These are phyloP conservation scores for Letharia lupina DNA, from an alignment of 495 filamentous ascomycete genomes.

Conservation along the genomic window DNA sequence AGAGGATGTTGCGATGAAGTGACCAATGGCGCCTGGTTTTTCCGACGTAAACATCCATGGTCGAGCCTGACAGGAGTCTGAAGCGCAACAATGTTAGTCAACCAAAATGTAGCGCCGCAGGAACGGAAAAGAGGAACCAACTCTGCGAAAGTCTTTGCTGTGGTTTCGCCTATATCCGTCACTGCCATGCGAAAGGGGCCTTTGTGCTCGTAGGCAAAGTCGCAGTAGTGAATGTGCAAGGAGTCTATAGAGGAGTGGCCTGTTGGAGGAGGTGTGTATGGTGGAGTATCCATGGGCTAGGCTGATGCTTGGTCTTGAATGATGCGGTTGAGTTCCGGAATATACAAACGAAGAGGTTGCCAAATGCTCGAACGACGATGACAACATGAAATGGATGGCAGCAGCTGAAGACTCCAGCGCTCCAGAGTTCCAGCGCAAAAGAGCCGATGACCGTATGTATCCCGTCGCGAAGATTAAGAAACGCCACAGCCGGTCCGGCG, in stretches of 20 bases:
- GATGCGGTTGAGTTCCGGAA: neutral
- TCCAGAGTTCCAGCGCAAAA: no score
- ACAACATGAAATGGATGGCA: constrained; percentile 4
- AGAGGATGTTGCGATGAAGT: constrained; percentile 40
- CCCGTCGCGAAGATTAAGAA: neutral
- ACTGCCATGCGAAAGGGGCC: constrained; percentile 34
- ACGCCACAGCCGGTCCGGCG: neutral
- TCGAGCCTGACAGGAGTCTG: constrained; percentile 41
- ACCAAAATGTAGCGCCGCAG: neutral
- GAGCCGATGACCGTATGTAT: no score
- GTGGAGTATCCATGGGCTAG: constrained; percentile 28
- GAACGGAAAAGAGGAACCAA: constrained; percentile 23
- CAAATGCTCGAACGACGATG: neutral
- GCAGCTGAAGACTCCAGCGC: no score
- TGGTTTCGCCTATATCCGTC: constrained; percentile 31
- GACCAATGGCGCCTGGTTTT: constrained; percentile 34
- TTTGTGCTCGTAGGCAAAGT: constrained; percentile 36
- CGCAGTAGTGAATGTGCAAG: constrained; percentile 31
- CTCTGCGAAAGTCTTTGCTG: constrained; percentile 39
- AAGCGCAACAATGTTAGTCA: constrained; percentile 20
- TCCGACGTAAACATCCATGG: constrained; percentile 41
- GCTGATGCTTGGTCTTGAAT: neutral
- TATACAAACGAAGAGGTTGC: neutral
- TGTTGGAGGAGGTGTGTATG: constrained; percentile 18
- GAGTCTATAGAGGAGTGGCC: constrained; percentile 21